Percentiles rank a stretch among this genome's conserved stretches.
Conservation (phyloP, 257 asterid genomes). For the Salvia miltiorrhiza region DNA sequence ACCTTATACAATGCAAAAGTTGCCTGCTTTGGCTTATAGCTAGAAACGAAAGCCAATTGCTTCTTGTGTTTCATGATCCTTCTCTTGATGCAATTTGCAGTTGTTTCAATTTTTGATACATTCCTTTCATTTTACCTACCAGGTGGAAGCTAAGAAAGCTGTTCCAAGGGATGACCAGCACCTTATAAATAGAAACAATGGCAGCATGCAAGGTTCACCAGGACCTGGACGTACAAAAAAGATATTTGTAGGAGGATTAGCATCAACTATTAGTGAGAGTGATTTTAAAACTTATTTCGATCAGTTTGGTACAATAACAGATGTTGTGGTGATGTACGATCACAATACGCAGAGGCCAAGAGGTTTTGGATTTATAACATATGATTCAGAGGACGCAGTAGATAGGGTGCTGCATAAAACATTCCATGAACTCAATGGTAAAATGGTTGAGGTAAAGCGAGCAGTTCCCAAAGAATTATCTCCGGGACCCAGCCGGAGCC, state of each 20-base stretch:
- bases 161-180: constrained; percentile 80
- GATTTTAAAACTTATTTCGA: constrained; percentile 73
- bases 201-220: constrained; percentile 72
- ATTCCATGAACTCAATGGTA: constrained; percentile 72
- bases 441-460: constrained; percentile 79
- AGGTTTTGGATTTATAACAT: constrained; percentile 78
- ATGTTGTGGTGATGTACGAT: constrained; percentile 83
- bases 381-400: constrained; percentile 80
- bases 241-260: constrained; percentile 91
- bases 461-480: constrained; percentile 82
- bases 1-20: background rate
- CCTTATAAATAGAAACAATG: constrained; percentile 47
- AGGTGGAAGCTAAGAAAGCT: constrained; percentile 94
- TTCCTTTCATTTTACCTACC: constrained; percentile 25
- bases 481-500: constrained; percentile 65
- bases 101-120: constrained; percentile 5
- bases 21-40: background rate
- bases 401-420: constrained; percentile 70
- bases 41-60: background rate
- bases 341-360: constrained; percentile 85
- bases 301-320: constrained; percentile 70
- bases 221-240: constrained; percentile 80
- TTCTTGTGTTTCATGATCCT: constrained; percentile 1
- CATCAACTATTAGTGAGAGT: constrained; percentile 70
- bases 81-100: background rate